These are phyloP conservation scores for Ailanthus altissimus DNA, from an alignment of 345 rosid genomes.

Conservation along the genomic window DNA sequence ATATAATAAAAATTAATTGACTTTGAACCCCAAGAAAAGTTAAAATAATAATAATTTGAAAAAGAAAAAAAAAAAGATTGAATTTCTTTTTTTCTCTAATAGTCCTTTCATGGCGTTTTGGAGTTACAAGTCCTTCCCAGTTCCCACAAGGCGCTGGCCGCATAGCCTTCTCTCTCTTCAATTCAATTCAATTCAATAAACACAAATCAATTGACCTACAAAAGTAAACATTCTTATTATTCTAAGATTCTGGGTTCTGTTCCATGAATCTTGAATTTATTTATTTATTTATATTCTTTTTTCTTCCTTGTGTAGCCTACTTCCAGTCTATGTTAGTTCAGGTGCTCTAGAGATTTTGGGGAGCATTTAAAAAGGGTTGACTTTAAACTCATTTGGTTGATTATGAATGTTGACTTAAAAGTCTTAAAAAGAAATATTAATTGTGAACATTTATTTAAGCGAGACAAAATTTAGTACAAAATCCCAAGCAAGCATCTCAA, in stretches of 20 bases:
- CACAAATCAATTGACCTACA: neutral
- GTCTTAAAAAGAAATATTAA: neutral
- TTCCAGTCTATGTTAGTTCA: neutral
- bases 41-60: neutral
- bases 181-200: neutral
- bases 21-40: neutral
- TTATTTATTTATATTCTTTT: neutral
- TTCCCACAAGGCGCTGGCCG: neutral
- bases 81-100: neutral
- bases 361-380: slow-evolving; percentile 11
- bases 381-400: neutral
- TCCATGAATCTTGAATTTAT: neutral
- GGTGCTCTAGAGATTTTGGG: neutral
- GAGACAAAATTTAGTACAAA: neutral
- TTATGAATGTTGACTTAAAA: neutral
- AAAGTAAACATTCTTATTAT: neutral
- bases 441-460: neutral
- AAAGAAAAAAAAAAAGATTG: no score
- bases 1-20: neutral
- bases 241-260: neutral
- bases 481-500: neutral
- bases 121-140: no score
- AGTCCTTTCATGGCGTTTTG: neutral
- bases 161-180: neutral
- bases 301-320: neutral